phyloP scores from a whole-genome alignment of 129 eudicot species.

The Pittosporum tobira region DNA sequence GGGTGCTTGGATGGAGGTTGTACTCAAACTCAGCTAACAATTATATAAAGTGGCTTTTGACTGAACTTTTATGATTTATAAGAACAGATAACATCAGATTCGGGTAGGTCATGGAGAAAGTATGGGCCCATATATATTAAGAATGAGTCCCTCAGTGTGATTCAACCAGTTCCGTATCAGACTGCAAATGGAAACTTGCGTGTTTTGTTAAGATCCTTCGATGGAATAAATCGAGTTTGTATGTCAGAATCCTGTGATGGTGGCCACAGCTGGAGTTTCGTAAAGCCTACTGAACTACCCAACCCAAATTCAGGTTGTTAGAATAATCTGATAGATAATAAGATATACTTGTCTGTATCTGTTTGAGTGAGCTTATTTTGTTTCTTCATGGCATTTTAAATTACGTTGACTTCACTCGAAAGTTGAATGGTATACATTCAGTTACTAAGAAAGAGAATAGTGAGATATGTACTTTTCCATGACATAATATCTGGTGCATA shows the following conservation, averaged over 20 bases:
- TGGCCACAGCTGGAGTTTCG: conserved; percentile 85
- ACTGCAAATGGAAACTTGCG: conserved; percentile 71
- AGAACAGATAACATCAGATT: conserved; percentile 82
- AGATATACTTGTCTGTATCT: neutral
- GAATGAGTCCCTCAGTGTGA: conserved; percentile 57
- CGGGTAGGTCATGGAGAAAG: conserved; percentile 82
- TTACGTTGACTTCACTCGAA: neutral
- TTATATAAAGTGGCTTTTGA: neutral
- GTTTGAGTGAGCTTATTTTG: neutral
- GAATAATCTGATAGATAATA: neutral
- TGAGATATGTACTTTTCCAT: neutral
- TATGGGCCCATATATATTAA: conserved; percentile 77
- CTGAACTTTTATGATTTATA: conserved; percentile 8
- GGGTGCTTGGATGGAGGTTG: conserved; percentile 98
- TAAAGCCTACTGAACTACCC: conserved; percentile 61
- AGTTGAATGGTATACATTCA: neutral
- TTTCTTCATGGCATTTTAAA: neutral
- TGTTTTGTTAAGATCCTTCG: conserved; percentile 69
- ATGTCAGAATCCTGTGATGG: conserved; percentile 90
- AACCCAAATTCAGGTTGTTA: conserved; percentile 92
- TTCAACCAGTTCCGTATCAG: conserved; percentile 94
- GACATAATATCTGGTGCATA: neutral
- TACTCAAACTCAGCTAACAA: conserved; percentile 1
- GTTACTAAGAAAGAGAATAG: neutral
- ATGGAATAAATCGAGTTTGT: conserved; percentile 65